Percentiles rank a stretch among this genome's conserved stretches.
These are phyloP conservation scores for Tubosaeta brunneosetosa DNA, from an alignment of 768 basidiomycete genomes.

Conservation along the genomic window DNA sequence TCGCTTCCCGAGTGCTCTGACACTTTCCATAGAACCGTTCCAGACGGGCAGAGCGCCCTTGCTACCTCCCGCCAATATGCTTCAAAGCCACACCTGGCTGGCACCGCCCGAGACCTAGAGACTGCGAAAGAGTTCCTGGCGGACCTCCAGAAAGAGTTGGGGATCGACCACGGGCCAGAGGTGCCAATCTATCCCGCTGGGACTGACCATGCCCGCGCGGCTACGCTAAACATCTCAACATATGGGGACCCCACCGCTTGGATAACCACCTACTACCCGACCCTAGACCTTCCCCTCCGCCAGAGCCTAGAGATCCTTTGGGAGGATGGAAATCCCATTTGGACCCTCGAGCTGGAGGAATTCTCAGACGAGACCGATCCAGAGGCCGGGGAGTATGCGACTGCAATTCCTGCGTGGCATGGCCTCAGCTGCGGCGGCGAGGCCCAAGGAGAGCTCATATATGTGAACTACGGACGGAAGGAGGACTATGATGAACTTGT, in stretches of 20 bases:
- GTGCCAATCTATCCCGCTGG: slow-evolving; percentile 55
- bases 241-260: slow-evolving; percentile 45
- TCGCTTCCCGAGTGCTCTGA: not conserved
- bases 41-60: slow-evolving; percentile 46
- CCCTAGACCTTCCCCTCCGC: slow-evolving; percentile 63
- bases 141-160: slow-evolving; percentile 49
- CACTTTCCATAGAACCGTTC: slow-evolving; percentile 39
- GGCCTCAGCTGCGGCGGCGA: slow-evolving; percentile 65
- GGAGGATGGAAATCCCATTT: slow-evolving; percentile 44
- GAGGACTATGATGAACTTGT: slow-evolving; percentile 61
- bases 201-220: slow-evolving; percentile 45
- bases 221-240: slow-evolving; percentile 45
- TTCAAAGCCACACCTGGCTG: slow-evolving; percentile 57
- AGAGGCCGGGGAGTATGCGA: slow-evolving; percentile 51
- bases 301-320: slow-evolving; percentile 52
- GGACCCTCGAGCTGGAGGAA: slow-evolving; percentile 65
- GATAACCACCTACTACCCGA: slow-evolving; percentile 71
- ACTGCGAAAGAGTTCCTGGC: slow-evolving; percentile 54
- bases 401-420: slow-evolving; percentile 63
- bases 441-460: slow-evolving; percentile 54
- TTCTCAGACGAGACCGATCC: slow-evolving; percentile 59
- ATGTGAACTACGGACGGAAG: slow-evolving; percentile 56
- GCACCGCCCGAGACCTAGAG: slow-evolving; percentile 48
- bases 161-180: slow-evolving; percentile 27
- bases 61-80: slow-evolving; percentile 49